A percentile compares a stretch with the other conserved stretches of the same genome.
Evolutionary conservation across 176 grass and related monocot genomes (phyloP).

Genomic region (Juncus effusus): DNA sequence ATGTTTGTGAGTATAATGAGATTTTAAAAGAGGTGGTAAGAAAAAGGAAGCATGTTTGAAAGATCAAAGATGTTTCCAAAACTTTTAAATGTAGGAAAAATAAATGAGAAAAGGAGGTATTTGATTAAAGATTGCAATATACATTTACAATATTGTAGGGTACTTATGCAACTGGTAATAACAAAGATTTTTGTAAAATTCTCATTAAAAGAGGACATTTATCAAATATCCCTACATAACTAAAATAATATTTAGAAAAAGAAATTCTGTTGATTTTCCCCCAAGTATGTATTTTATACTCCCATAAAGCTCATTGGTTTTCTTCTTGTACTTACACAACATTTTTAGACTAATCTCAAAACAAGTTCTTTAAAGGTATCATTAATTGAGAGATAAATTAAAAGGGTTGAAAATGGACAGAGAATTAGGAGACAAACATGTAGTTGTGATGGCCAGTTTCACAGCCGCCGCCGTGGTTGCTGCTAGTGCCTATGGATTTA

Average conservation of each 20-base stretch:
- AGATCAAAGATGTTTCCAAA: no score
- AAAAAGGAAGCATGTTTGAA: no score
- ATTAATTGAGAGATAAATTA: neutral
- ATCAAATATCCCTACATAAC: no score
- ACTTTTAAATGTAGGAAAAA: no score
- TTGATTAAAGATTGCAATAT: no score
- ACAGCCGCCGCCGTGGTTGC: neutral
- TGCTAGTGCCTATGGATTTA: slow-evolving; percentile 5
- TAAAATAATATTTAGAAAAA: neutral
- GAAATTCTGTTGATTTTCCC: slow-evolving; percentile 2
- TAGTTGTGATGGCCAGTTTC: neutral
- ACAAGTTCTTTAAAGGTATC: neutral
- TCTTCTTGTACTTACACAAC: neutral
- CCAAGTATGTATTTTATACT: neutral
- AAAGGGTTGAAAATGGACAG: slow-evolving; percentile 3
- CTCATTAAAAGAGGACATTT: no score
- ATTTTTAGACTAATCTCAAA: neutral
- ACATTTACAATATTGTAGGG: no score
- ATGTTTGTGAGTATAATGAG: no score
- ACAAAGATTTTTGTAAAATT: no score
- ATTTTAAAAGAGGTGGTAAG: no score
- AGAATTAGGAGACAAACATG: slow-evolving; percentile 23
- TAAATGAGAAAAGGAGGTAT: no score
- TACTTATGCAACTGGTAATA: no score
- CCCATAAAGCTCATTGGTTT: neutral